Evolutionary conservation across 1,284 basidiomycete genomes (phyloP).

Genomic region (Trichosporon asahii): DNA sequence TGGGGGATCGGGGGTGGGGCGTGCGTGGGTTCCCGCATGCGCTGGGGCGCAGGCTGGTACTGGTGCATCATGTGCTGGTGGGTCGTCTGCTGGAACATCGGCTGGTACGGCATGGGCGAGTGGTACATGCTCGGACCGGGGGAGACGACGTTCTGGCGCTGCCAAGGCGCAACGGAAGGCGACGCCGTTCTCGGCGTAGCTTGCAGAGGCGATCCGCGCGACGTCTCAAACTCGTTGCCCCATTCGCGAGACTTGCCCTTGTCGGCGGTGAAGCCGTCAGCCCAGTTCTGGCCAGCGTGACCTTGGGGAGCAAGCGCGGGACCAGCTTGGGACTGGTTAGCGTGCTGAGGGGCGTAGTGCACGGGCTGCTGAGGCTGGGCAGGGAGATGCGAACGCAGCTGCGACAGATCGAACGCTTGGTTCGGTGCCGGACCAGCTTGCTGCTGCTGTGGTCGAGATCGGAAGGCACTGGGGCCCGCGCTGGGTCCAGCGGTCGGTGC

Average conservation of each 20-base stretch:
- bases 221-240: constrained; percentile 27
- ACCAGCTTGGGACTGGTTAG: background rate
- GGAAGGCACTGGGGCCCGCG: constrained; percentile 21
- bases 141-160: constrained; percentile 11
- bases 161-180: constrained; percentile 23
- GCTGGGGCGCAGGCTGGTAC: constrained; percentile 1
- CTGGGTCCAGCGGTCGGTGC: constrained; percentile 16
- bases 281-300: constrained; percentile 24
- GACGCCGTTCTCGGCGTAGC: constrained; percentile 6
- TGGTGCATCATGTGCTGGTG: constrained; percentile 13
- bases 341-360: constrained; percentile 9
- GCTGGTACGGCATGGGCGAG: constrained; percentile 13
- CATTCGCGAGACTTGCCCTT: constrained; percentile 31
- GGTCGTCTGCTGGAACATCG: constrained; percentile 9
- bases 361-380: constrained; percentile 13
- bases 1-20: constrained; percentile 3
- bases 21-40: constrained; percentile 9
- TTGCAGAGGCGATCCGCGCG: constrained; percentile 11
- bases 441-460: constrained; percentile 15
- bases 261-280: constrained; percentile 21
- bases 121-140: constrained; percentile 16
- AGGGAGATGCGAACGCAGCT: constrained; percentile 39
- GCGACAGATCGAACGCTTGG: constrained; percentile 40
- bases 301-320: background rate
- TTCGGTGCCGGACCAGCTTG: background rate